These are phyloP conservation scores for Tricladium varicosporioides DNA, from an alignment of 2,329 filamentous ascomycete species.

Conservation along the genomic window DNA sequence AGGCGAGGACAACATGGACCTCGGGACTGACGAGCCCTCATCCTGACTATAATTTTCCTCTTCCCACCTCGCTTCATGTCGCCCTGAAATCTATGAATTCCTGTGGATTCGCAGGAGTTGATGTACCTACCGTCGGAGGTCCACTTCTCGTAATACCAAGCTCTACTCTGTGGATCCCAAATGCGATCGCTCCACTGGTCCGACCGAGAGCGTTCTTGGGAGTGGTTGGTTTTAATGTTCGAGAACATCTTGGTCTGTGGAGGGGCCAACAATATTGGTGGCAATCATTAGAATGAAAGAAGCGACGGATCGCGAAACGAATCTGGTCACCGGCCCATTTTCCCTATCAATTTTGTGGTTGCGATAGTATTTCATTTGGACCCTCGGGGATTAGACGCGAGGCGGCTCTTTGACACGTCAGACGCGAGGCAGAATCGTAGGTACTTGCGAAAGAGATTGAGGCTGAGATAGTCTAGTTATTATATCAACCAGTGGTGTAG, in stretches of 20 bases:
- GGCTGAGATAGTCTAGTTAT: not conserved
- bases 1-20: not conserved
- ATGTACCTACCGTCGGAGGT: not conserved
- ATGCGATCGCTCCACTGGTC: not conserved
- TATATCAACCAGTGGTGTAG: not conserved
- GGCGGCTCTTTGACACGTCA: not conserved
- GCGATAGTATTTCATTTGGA: not conserved
- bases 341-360: not conserved
- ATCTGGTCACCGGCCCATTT: not conserved
- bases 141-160: not conserved
- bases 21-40: not conserved
- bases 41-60: not conserved
- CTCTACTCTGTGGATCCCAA: not conserved
- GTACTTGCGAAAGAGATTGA: not conserved
- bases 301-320: not conserved
- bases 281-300: not conserved
- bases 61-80: not conserved
- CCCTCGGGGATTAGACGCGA: not conserved
- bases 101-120: not conserved
- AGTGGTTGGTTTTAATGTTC: not conserved
- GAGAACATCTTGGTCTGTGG: not conserved
- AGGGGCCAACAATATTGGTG: not conserved
- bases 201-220: not conserved
- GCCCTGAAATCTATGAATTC: not conserved
- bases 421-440: not conserved